Evolutionary conservation across 495 filamentous ascomycete genomes (phyloP), one percentile per base, ranked within the genome.

Genomic region (Annulohypoxylon maeteangense): DNA sequence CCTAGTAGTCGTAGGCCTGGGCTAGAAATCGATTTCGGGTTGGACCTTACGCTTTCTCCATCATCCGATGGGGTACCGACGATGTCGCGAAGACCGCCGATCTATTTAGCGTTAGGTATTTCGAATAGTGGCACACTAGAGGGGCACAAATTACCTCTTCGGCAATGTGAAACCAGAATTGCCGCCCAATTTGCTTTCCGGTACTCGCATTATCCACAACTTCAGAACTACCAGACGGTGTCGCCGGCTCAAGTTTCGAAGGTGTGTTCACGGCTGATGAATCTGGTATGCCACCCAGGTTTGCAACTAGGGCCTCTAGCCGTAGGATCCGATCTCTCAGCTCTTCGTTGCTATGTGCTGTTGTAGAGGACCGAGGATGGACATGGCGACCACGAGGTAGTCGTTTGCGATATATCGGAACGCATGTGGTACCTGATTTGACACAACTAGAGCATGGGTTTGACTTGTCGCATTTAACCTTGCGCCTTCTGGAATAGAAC

Each of bases 391-490:
- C 69, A 12, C 69, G 58, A 22, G 65, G 64, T 40, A 62, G 51
- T 40, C 69, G 64, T 29, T 57, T 60, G 31, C 65, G 57, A 62
- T 72, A 53, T 18, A 72, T 55, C 18, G 69, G 69, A 8, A 64
- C 32, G 36, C 69, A 72, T 8, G 20, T 27, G 0, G 55, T 38
- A 14, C 36, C 69, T 14, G 58, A 14, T 53, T 47, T 62, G 18
- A 38, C 23, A 32, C 69, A 72, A 23, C 68, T 68, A 32, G 59
- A 56, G 18, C 65, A 72, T 40, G 69, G 69, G 14, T 32, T 63
- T 7, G 47, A 50, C 27, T 68, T 72, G 31, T 72, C 65, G 50
- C 69, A 72, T 38, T 72, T 72, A 2, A 72, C 27, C 36, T 72
- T 72, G 3, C 64, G 57, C 11, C 59, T 44, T 32, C 69, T 66